Evolutionary conservation across 768 basidiomycete genomes (phyloP).

Genomic region (Scleroderma citrinum): DNA sequence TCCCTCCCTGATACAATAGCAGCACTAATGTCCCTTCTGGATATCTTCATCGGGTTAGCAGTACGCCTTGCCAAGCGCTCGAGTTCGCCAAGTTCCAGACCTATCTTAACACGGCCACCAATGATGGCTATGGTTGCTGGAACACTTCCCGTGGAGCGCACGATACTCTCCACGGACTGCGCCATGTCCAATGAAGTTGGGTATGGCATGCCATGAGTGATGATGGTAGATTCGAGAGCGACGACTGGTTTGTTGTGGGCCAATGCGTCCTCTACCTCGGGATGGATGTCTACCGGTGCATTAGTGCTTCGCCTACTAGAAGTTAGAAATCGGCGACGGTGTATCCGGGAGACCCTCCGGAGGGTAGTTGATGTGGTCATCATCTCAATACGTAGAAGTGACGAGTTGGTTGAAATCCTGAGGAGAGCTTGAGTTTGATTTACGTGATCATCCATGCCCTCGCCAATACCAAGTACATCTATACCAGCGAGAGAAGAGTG

Average conservation of each 20-base stretch:
- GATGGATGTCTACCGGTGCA: constrained; percentile 59
- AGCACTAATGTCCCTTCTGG: constrained; percentile 73
- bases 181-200: constrained; percentile 73
- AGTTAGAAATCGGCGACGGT: constrained; percentile 2
- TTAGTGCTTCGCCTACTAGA: constrained; percentile 3
- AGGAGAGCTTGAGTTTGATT: too few species aligned
- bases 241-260: constrained; percentile 62
- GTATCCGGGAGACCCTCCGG: constrained; percentile 2
- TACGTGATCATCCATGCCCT: constrained; percentile 10
- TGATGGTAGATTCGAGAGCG: constrained; percentile 86
- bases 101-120: constrained; percentile 80
- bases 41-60: constrained; percentile 55
- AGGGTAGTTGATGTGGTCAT: background rate
- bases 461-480: constrained; percentile 19
- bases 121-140: constrained; percentile 91
- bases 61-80: constrained; percentile 56
- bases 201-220: constrained; percentile 89
- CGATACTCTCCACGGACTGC: constrained; percentile 62
- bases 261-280: constrained; percentile 82
- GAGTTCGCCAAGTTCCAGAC: constrained; percentile 60
- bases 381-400: background rate
- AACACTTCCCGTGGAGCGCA: constrained; percentile 67
- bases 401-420: background rate
- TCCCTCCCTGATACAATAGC: constrained; percentile 62
- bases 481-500: constrained; percentile 19